Evolutionary conservation across 1,284 basidiomycete species (phyloP), one percentile per base, ranked within the genome.

Genomic region (Ganoderma resinaceum): DNA sequence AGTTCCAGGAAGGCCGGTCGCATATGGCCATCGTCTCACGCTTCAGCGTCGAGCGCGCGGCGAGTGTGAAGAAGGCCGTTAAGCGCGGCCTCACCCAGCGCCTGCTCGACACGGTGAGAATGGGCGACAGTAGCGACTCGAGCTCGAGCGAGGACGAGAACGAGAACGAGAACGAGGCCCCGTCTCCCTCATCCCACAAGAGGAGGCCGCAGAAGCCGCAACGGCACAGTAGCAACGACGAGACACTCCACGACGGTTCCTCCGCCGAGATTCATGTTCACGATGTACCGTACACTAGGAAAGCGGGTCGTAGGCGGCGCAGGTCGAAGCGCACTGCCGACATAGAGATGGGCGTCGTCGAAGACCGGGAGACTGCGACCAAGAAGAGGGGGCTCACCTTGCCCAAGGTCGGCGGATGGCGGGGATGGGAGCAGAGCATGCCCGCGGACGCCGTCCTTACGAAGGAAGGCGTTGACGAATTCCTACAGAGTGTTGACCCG

Each of bases 11-110:
- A 77, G 95, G 95, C 12, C 87, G 94, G 49, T 94, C 92, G 53
- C 95, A 97, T 78, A 95, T 97, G 87, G 96, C 96, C 37, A 92
- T 97, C 72, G 95, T 97, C 70, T 90, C 89, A 67, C 87, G 91
- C 59, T 79, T 83, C 74, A 81, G 81, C 66, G 71, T 81, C 70
- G 78, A 77, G 72, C 76, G 86, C 82, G 90, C 87, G 29, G 85
- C 84, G 43, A 89, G 88, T 67, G 89, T 91, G 33, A 91, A 91
- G 80, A 83, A 90, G 70, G 89, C 86, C 20, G 89, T 90, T 62
- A 93, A 92, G 76, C 85, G 85, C 57, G 89, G 89, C 20, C 83
- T 93, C n/a, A 92, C 91, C 0, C 89, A 91, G 70, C 89, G 91
- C 63, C 81, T 92, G 23, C 84, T 87, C 59, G 82, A 87, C 71